These are phyloP conservation scores for Porcisia deanei DNA, from an alignment of 208 protist genomes.

Conservation along the genomic window DNA sequence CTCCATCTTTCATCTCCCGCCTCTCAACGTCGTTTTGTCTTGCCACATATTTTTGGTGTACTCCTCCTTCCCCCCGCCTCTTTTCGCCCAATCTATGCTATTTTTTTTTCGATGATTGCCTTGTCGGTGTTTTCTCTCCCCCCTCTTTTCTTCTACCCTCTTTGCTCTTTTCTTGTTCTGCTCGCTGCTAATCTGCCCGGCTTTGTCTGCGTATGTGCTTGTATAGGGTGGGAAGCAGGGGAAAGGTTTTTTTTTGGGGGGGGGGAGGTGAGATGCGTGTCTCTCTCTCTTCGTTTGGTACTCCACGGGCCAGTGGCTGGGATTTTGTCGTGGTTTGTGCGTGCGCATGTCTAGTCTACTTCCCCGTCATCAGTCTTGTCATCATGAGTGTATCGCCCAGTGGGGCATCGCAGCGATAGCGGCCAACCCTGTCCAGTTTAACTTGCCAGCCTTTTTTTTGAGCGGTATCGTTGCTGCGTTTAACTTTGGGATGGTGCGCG, in stretches of 20 bases:
- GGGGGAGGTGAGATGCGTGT: neutral
- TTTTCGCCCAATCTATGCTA: too few species aligned
- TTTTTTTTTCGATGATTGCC: too few species aligned
- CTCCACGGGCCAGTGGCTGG: neutral
- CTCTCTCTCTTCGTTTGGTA: neutral
- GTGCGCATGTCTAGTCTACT: neutral
- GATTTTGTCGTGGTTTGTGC: neutral
- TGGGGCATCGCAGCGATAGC: neutral
- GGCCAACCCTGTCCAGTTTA: neutral
- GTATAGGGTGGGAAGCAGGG: too few species aligned
- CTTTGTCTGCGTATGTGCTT: neutral
- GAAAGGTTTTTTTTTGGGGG: too few species aligned
- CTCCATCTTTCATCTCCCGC: neutral
- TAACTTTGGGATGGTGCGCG: neutral
- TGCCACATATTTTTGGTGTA: too few species aligned
- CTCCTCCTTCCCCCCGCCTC: too few species aligned
- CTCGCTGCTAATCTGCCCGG: too few species aligned
- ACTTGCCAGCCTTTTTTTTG: neutral
- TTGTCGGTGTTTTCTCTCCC: neutral
- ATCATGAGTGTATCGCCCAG: neutral
- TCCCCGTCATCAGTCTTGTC: neutral
- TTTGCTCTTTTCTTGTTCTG: neutral
- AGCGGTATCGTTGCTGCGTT: neutral
- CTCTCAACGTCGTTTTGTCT: too few species aligned
- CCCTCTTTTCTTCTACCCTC: neutral